phyloP scores from a whole-genome alignment of 1,284 basidiomycete species.

The Naganishia sp. region DNA sequence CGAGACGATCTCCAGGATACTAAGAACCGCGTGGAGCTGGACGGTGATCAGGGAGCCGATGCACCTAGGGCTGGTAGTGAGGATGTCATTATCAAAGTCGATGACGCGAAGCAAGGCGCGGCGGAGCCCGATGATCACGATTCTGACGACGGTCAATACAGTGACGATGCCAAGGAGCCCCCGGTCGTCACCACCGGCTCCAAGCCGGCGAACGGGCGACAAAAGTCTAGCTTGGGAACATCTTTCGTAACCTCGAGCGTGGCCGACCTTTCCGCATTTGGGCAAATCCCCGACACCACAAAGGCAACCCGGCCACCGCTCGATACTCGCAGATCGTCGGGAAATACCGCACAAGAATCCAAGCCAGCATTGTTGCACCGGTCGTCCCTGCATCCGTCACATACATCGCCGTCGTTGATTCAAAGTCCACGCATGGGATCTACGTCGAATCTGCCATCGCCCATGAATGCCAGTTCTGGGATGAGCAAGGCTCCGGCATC shows the following conservation, averaged over 20 bases:
- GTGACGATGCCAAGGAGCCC: constrained; percentile 5
- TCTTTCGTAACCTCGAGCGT: constrained; percentile 14
- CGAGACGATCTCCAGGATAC: constrained; percentile 45
- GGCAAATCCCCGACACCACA: constrained; percentile 10
- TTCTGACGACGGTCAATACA: constrained; percentile 1
- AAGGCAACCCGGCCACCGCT: constrained; percentile 23
- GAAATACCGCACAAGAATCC: constrained; percentile 27
- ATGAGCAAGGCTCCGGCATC: constrained; percentile 2
- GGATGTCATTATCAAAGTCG: constrained; percentile 24
- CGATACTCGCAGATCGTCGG: constrained; percentile 31
- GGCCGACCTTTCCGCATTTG: constrained; percentile 16
- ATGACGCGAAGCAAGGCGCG: constrained; percentile 54
- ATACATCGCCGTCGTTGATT: constrained; percentile 32
- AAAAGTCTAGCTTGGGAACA: constrained; percentile 12
- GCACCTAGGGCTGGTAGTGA: constrained; percentile 36
- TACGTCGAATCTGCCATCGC: constrained; percentile 8
- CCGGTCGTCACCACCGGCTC: constrained; percentile 2
- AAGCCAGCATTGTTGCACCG: constrained; percentile 28
- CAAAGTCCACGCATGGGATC: constrained; percentile 24
- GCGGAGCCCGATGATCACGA: neutral
- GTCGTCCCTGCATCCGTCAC: constrained; percentile 31
- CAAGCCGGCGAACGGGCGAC: neutral
- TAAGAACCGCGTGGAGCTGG: constrained; percentile 48
- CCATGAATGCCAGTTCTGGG: neutral
- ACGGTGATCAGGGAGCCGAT: constrained; percentile 48